Evolutionary conservation across 2,329 filamentous ascomycete genomes (phyloP), one percentile per base, ranked within the genome.

Genomic region (Paracorniculantispora psalliotae): DNA sequence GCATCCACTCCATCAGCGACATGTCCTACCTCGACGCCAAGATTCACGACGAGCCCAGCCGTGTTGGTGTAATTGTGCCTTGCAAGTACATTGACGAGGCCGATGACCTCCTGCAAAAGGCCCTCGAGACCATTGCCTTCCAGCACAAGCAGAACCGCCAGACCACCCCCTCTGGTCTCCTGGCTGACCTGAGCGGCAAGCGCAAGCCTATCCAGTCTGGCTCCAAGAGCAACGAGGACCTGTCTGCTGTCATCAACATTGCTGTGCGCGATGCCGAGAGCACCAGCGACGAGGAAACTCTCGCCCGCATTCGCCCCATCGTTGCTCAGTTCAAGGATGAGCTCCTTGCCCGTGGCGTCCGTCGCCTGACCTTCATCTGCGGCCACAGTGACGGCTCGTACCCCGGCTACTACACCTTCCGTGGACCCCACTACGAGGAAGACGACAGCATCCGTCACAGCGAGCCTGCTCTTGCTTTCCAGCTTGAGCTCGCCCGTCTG

Each of bases 401-500:
- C 74, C 94, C 93, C 23, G 92, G 91, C 50, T 97, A 99, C 83
- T 97, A 90, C 82, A 99, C 94, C 46, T 99, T 97, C 91, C 89
- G 94, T 72, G 93, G 93, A 6, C 93, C 94, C 28, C 77, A 80
- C 54, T 99, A 96, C 74, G 81, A 85, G 55, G 94, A 99, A 75
- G 94, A 99, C 69, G 86, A 90, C 73, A 96, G 90, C 74, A 97
- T 99, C 70, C 93, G 94, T 79, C 93, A 99, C 81, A 96, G 86
- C 64, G 94, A 99, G 77, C 94, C 94, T 53, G 93, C 94, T 58
- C 82, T 97, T 74, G 92, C 94, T 70, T 99, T 97, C 90, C 94
- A 99, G 81, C 90, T 97, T 73, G 94, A 99, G 77, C 87, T 99
- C 64, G 89, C 87, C 61, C 90, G 94, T 73, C 85, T 99, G 30